Base-by-base conservation (phyloP, 1,139 yeast genomes). In the Kluyveromyces marxianus region DNA sequence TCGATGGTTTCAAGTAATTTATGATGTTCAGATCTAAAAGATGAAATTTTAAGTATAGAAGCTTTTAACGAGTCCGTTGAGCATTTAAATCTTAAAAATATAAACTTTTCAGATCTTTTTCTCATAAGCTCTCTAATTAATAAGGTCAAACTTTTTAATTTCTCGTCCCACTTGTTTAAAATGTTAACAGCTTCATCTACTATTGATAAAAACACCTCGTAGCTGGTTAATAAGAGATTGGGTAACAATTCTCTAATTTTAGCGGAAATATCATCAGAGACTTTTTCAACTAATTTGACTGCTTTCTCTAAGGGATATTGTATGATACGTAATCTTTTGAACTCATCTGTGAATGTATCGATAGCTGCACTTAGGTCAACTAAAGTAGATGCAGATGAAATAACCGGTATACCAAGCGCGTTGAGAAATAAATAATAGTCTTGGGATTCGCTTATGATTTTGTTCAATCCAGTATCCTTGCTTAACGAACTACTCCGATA, bases 401-500 rank as follows among this genome's bases (percentile, higher is more conserved):
- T 65, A 3, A 79, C 83, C 46, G 76, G 74, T 1, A 87, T 63
- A 0, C 96, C 95, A 29, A 89, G 69, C 49, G 83, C 95, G 45
- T 76, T 75, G 58, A 88, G 69, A 30, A 90, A 67, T 7, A 78
- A 76, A 53, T 81, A 82, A 58, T 80, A 81, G 25, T 72, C 69
- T 25, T 69, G 68, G 0, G 88, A 76, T 37, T 68, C 67, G 6
- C 70, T 70, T 21, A 78, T 55, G 25, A 86, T 77, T 29, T 79
- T 83, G 37, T 72, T 69, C 31, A 90, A 66, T 0, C 90, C 89
- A 2, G 84, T 79, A 57, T 86, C 95, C 10, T 86, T 77, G 34
- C 79, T 68, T 56, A 89, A 83, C 31, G 86, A 75, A 26, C 82
- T 75, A 0, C 94, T 81, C 0, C 88, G 81, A 57, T 86, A 95